Evolutionary conservation across 768 basidiomycete genomes (phyloP), one percentile per base, ranked within the genome.

Genomic region (Termitomyces sp.): DNA sequence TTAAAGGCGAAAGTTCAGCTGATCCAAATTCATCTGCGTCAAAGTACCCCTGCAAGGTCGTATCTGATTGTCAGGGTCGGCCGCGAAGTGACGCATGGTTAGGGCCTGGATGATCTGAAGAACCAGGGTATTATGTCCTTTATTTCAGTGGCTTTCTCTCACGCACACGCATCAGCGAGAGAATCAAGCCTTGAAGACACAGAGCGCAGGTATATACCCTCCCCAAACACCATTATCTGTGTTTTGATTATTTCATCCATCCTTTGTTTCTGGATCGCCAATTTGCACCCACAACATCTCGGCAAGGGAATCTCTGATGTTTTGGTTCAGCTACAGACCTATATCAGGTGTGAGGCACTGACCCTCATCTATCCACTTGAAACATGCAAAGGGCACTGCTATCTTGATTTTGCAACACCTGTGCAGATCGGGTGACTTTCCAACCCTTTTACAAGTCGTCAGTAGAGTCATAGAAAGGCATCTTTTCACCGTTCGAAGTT

Each of bases 31-130:
- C 28, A n/a, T 50, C 30, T 30, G 20, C 26, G 35, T 20, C 23
- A 20, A 36, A 20, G 33, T 36, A 23, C 26, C 18, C 18, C 35
- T 52, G 23, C 14, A 36, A 33, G 8, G 54, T 54, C 52, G 9
- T 38, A 46, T 46, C 14, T 20, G 12, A 55, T 55, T n/a, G 36
- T 55, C 55, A 56, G 55, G 55, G 55, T 56, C 44, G 55, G 18
- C 4, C 33, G 10, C 10, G 9, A 47, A 33, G 47, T 56, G 44
- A 56, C 55, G 55, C 55, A 46, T 56, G 33, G 44, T 46, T 26
- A 13, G 20, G 32, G 20, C 5, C 16, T 38, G 41, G n/a, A 3
- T 18, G 30, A 12, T 23, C 10, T 38, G 38, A 40, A 6, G 32
- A 14, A 8, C 14, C 36, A 14, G 7, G 33, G 14, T 32, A 20